Conservation (phyloP, 495 filamentous ascomycete species). For the Penicillium simplicissimum region DNA sequence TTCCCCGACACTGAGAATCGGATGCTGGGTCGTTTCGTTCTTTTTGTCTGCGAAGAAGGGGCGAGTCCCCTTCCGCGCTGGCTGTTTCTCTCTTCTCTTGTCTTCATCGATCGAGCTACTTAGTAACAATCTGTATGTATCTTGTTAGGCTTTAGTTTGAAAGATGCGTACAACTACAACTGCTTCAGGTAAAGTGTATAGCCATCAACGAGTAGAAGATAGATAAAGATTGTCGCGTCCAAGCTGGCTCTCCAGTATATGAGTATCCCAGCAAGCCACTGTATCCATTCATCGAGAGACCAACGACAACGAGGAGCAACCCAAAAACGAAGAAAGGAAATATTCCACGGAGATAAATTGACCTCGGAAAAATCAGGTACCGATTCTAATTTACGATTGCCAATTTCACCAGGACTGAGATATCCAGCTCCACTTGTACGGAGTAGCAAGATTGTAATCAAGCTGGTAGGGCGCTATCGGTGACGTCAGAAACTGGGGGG, state of each 20-base stretch:
- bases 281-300: no score
- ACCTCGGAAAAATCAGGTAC: background rate
- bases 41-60: slow-evolving; percentile 23
- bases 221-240: background rate
- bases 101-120: slow-evolving; percentile 22
- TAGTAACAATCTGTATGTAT: slow-evolving; percentile 30
- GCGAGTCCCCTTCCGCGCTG: slow-evolving; percentile 23
- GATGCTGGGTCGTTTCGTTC: slow-evolving; percentile 25
- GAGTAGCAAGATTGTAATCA: background rate
- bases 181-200: background rate
- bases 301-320: background rate
- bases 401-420: background rate
- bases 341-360: no score
- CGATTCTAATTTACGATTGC: background rate
- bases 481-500: slow-evolving; percentile 15
- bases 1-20: slow-evolving; percentile 27
- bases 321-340: no score
- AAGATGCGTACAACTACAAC: slow-evolving; percentile 23
- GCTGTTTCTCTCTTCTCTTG: slow-evolving; percentile 29
- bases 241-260: no score
- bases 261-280: no score
- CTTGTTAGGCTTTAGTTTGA: slow-evolving; percentile 19
- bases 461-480: background rate
- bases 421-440: background rate
- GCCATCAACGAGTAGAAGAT: background rate